Conservation (phyloP, 1,284 basidiomycete genomes). For the Hymenochaete sp. region DNA sequence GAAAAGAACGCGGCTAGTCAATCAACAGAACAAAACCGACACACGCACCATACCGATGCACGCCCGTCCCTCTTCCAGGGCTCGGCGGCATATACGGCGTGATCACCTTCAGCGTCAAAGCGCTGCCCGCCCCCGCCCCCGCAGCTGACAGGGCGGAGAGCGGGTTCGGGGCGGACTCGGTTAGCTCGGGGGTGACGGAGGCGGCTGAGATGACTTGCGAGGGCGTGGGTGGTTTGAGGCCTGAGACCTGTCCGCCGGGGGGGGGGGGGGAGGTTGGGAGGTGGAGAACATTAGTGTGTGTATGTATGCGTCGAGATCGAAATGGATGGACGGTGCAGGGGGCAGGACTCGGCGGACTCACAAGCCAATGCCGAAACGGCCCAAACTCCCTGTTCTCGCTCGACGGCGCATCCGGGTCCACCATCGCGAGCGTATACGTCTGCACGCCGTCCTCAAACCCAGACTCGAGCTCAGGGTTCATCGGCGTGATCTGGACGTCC, state of each 20-base stretch:
- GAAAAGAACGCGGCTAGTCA: neutral
- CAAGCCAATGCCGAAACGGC: constrained; percentile 61
- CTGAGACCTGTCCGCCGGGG: constrained; percentile 37
- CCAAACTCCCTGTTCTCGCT: constrained; percentile 44
- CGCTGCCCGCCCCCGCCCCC: too few relatives aligned
- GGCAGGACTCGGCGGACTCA: constrained; percentile 35
- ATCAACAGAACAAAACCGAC: too few relatives aligned
- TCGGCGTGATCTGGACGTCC: constrained; percentile 39
- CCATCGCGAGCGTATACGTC: constrained; percentile 54
- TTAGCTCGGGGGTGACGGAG: constrained; percentile 6
- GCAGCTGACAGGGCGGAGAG: too few relatives aligned
- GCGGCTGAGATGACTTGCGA: constrained; percentile 12
- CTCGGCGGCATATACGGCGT: constrained; percentile 53
- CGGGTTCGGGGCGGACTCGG: constrained; percentile 5
- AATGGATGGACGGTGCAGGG: too few relatives aligned
- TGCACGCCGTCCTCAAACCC: constrained; percentile 24
- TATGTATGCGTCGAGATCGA: neutral
- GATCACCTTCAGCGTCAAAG: constrained; percentile 39
- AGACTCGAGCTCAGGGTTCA: constrained; percentile 27
- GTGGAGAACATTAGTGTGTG: neutral
- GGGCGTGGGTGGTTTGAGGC: constrained; percentile 38
- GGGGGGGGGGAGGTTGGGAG: neutral
- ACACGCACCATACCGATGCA: constrained; percentile 49
- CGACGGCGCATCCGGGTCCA: constrained; percentile 63
- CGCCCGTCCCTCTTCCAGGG: constrained; percentile 45